Evolutionary conservation across 495 filamentous ascomycete species (phyloP), one percentile per base, ranked within the genome.

Genomic region (Lepraria neglecta): DNA sequence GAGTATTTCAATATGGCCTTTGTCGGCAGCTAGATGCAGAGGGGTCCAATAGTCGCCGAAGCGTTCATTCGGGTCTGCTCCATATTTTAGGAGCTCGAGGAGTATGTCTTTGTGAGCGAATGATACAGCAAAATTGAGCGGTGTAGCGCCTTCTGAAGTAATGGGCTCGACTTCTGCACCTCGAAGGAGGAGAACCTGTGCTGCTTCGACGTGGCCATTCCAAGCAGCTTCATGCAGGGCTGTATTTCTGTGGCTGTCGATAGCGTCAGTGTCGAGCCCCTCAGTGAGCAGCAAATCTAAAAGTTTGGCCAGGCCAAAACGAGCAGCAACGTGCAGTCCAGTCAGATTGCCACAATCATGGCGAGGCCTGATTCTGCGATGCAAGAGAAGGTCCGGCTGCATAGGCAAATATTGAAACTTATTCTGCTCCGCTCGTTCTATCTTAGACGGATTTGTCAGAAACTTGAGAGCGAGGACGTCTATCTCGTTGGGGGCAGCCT

Each of bases 171-270:
- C 35, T n/a, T 54, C 24, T 19, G 65, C 63, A 15, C 51, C 45
- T 27, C 56, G 47, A 24, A 63, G 28, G 47, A 68, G 27, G 12
- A 68, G 46, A 3, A 60, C 6, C 0, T n/a, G 42, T 28, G 53
- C 21, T 5, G 56, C 59, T 21, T 54, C 64, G 33, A 40, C 4
- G 11, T 59, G 54, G n/a, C 65, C 65, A 38, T 58, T 58, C n/a
- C 24, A 28, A n/a, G 62, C 64, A 14, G 65, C 64, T 17, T 58
- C 47, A 58, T 68, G 64, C 5, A 66, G 52, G 24, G 65, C 62
- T 24, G 53, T 65, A 21, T 58, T 59, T 9, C 53, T 45, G 14
- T 59, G 28, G 21, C 19, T 30, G 15, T 65, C 59, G 6, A 17
- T 30, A 40, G 47, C 27, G 14, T 65, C 11, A 10, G 58, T 19